Evolutionary conservation across 208 protist genomes (phyloP), one percentile per base, ranked within the genome.

Genomic region (Acanthamoeba triangularis): DNA sequence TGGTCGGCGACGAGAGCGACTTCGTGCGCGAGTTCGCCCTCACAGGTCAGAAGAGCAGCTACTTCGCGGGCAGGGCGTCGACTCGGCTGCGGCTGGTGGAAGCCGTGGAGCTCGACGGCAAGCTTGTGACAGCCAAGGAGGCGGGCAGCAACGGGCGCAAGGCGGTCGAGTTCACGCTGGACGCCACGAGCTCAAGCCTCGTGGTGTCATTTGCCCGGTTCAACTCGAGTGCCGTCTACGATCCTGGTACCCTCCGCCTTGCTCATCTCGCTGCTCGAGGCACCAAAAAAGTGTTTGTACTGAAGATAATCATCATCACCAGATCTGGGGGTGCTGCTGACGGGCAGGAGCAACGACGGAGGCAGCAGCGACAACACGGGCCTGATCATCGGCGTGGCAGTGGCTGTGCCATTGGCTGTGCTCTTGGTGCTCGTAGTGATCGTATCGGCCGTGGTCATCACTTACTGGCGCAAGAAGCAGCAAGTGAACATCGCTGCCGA

Each of bases 331-430:
- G 65, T 72, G 65, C 65, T 72, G 23, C 10, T 72, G 65, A 72
- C 65, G 30, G 65, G 65, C 2, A 1, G 37, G 30, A 37, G n/a
- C 10, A 18, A 11, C 30, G 65, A n/a, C n/a, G n/a, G n/a, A n/a
- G n/a, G 65, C 23, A 72, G 65, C 65, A 72, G 65, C 65, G 65
- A 72, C 65, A 72, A 72, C 8, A 72, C 65, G n/a, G 65, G 65
- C 3, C 30, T 72, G 18, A 72, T 72, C 65, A 72, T 72, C 20
- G 65, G 65, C 1, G 30, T 72, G 23, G 65, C 65, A 7, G 65
- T 72, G 65, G 65, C 65, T 0, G 23, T 72, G 10, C 65, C 65
- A 7, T 35, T 72, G 23, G 65, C 65, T 8, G 20, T 72, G 10
- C 11, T 72, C 65, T 16, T 72, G 10, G 65, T 72, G n/a, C 18